Base-by-base conservation (phyloP, 148 eudicot genomes). In the Cornus kousa region DNA sequence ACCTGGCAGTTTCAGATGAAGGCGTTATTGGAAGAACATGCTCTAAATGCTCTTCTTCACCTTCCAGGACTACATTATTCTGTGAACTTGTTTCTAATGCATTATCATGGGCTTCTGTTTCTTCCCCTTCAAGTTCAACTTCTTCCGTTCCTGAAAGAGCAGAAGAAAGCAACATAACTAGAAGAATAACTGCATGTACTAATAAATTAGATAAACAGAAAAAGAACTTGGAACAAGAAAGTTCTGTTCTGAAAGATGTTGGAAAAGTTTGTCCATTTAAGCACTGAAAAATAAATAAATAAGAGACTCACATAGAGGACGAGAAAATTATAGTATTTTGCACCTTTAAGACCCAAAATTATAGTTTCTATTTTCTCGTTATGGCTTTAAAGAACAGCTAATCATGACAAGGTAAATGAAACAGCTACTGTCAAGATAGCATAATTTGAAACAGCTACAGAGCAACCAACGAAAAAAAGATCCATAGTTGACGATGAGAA, bases 21-120 rank as follows among this genome's bases (percentile, higher is more conserved):
- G 97, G 97, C 8, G 98, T 95, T 85, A 86, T 83, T 7, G 96
- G 93, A 80, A 85, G 80, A 32, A 79, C 17, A n/a, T 83, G 83
- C 74, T 87, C 89, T 53, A 85, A 79, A 74, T 78, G 85, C 48
- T 73, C 86, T 66, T 88, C 94, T 53, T 78, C 79, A 4, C 84
- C 85, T 43, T 53, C 80, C 3, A 80, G 86, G 57, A 83, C 74
- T 78, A 80, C 66, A 70, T 76, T 75, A 62, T 73, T 82, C 75
- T 82, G 87, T 66, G 80, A 84, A 28, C 69, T 80, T 83, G 77
- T 81, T 69, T 86, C 85, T 22, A 60, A 71, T 6, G 62, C 65
- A 46, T 78, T 80, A 74, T 90, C 93, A 6, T 70, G 19, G 33
- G 46, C 74, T 23, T 83, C 89, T 24, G 80, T 31, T 68, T 70